These are phyloP conservation scores for Macrocybe gigantea DNA, from an alignment of 768 basidiomycete genomes.

Conservation along the genomic window DNA sequence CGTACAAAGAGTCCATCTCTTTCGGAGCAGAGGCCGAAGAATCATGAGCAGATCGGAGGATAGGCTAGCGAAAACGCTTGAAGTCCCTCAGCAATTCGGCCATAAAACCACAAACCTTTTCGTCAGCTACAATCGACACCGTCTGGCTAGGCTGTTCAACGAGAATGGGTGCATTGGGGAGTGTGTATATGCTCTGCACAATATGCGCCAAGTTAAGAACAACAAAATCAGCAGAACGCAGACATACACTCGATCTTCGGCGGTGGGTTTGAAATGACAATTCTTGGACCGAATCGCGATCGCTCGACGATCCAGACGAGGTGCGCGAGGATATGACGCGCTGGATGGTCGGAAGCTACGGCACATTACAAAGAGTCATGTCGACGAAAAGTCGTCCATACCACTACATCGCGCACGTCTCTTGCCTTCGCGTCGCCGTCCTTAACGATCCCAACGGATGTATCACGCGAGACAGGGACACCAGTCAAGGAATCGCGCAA, in stretches of 20 bases:
- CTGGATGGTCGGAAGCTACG: too few relatives aligned
- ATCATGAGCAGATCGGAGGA: background rate
- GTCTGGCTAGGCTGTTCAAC: constrained; percentile 5
- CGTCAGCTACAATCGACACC: background rate
- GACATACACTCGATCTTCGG: constrained; percentile 9
- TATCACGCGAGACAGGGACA: too few relatives aligned
- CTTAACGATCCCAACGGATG: too few relatives aligned
- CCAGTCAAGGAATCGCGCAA: too few relatives aligned
- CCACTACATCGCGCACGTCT: too few relatives aligned
- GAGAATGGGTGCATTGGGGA: constrained; percentile 20
- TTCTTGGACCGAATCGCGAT: too few relatives aligned
- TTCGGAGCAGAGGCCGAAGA: constrained; percentile 4
- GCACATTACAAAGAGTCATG: too few relatives aligned
- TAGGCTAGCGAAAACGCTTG: background rate
- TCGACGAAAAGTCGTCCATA: too few relatives aligned
- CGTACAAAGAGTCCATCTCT: background rate
- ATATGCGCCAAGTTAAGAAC: background rate
- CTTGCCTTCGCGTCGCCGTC: too few relatives aligned
- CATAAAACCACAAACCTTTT: constrained; percentile 1
- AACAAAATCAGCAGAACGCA: constrained; percentile 3
- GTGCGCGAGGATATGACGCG: too few relatives aligned
- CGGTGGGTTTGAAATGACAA: constrained; percentile 11
- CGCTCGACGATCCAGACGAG: too few relatives aligned
- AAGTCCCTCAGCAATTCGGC: background rate
- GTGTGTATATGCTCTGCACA: constrained; percentile 21